Evolutionary conservation across 176 grass and related monocot genomes (phyloP).

Genomic region (Melocanna baccifera): DNA sequence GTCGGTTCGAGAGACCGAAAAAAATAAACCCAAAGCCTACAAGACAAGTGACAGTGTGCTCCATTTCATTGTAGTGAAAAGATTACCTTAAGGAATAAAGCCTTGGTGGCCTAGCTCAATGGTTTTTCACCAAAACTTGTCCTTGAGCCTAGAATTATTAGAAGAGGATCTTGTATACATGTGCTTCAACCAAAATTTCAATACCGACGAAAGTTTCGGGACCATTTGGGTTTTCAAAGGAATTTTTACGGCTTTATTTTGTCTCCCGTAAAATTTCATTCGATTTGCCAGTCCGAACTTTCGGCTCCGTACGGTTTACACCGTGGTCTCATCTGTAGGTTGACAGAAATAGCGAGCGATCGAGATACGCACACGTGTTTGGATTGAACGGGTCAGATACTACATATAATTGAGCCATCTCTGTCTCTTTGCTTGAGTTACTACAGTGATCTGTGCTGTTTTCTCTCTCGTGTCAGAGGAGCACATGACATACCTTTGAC

Average conservation of each 20-base stretch:
- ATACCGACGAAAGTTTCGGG: background rate
- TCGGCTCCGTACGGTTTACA: background rate
- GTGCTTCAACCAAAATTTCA: background rate
- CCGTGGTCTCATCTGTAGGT: background rate
- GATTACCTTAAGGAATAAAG: background rate
- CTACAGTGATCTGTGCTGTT: background rate
- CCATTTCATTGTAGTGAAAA: background rate
- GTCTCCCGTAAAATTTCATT: background rate
- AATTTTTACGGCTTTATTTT: background rate
- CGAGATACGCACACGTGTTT: background rate
- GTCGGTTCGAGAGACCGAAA: no score
- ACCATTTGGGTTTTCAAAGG: background rate
- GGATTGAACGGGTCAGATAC: background rate
- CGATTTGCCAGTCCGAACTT: background rate
- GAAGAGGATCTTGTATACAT: background rate
- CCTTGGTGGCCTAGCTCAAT: background rate
- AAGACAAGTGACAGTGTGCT: background rate
- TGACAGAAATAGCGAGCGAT: background rate
- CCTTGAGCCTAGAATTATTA: background rate
- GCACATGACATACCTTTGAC: conserved; percentile 21
- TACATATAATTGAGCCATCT: background rate
- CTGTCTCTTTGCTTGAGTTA: background rate
- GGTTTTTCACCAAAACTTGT: background rate
- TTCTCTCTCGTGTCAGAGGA: background rate
- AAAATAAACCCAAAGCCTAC: no score